Evolutionary conservation across 768 basidiomycete genomes (phyloP).

Genomic region (Leccinum longicurvipes): DNA sequence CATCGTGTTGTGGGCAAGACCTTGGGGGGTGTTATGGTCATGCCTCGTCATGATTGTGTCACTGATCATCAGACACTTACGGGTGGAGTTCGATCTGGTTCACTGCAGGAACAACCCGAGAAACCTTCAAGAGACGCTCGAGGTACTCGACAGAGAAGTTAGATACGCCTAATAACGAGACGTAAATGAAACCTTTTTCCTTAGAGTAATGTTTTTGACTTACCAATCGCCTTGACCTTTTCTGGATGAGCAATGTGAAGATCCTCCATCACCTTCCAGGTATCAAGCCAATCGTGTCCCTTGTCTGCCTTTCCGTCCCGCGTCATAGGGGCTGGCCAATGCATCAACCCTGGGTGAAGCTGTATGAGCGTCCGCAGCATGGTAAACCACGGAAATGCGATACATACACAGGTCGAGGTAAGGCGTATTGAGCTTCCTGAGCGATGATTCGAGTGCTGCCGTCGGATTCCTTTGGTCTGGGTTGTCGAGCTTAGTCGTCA

Average conservation of each 20-base stretch:
- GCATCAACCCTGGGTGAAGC: slow-evolving; percentile 58
- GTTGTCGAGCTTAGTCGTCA: slow-evolving; percentile 74
- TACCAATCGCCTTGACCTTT: slow-evolving; percentile 76
- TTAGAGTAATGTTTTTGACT: slow-evolving; percentile 4
- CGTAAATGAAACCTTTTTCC: neutral
- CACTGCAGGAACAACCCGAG: slow-evolving; percentile 61
- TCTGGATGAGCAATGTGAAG: slow-evolving; percentile 61
- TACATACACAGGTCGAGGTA: slow-evolving; percentile 77
- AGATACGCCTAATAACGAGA: slow-evolving; percentile 46
- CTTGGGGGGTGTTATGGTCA: slow-evolving; percentile 26
- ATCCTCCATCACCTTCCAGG: slow-evolving; percentile 77
- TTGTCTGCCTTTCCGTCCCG: slow-evolving; percentile 51
- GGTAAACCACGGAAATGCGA: neutral
- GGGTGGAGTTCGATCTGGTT: slow-evolving; percentile 82
- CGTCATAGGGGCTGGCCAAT: slow-evolving; percentile 80
- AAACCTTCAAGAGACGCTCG: slow-evolving; percentile 54
- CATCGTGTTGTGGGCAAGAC: slow-evolving; percentile 63
- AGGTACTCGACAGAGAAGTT: slow-evolving; percentile 70
- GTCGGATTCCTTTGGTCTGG: slow-evolving; percentile 55
- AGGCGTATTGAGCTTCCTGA: slow-evolving; percentile 62
- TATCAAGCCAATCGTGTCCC: slow-evolving; percentile 62
- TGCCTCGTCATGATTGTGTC: neutral
- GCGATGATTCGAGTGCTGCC: slow-evolving; percentile 64
- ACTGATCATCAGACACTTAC: slow-evolving; percentile 33
- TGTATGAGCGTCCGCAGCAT: neutral